phyloP scores from a whole-genome alignment of 2,329 filamentous ascomycete genomes.

The Fusarium metavorans region DNA sequence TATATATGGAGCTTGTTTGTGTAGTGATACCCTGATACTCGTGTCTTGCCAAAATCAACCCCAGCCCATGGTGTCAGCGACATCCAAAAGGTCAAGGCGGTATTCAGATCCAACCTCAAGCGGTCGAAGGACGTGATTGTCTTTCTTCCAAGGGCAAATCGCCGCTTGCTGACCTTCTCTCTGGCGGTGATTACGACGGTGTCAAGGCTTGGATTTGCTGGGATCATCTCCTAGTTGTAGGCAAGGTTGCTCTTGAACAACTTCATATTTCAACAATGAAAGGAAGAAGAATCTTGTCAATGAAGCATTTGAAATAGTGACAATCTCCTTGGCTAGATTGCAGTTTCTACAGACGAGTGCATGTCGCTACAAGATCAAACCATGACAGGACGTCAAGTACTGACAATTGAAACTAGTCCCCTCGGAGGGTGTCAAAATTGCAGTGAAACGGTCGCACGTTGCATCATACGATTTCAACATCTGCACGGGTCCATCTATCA shows the following conservation, averaged over 20 bases:
- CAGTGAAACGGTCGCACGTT: background rate
- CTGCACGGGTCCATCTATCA: no score
- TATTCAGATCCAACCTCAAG: constrained; percentile 70
- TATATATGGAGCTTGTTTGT: no score
- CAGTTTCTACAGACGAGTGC: background rate
- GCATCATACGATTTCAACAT: no score
- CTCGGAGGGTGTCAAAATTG: background rate
- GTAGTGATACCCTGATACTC: no score
- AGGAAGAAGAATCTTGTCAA: background rate
- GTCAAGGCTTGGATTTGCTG: constrained; percentile 82
- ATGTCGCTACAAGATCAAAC: background rate
- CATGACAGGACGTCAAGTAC: background rate
- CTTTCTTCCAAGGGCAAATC: constrained; percentile 73
- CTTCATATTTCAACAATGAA: background rate
- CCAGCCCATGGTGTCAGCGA: constrained; percentile 79
- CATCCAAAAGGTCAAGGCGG: constrained; percentile 74
- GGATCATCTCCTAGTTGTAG: background rate
- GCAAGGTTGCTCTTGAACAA: background rate
- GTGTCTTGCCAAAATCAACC: no score
- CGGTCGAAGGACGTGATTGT: constrained; percentile 83
- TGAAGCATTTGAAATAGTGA: background rate
- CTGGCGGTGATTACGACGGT: constrained; percentile 86
- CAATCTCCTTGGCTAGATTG: background rate
- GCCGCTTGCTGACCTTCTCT: constrained; percentile 77
- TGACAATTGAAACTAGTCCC: background rate